phyloP scores from a whole-genome alignment of 2,329 filamentous ascomycete genomes.

The Hymenoscyphus linearis region DNA sequence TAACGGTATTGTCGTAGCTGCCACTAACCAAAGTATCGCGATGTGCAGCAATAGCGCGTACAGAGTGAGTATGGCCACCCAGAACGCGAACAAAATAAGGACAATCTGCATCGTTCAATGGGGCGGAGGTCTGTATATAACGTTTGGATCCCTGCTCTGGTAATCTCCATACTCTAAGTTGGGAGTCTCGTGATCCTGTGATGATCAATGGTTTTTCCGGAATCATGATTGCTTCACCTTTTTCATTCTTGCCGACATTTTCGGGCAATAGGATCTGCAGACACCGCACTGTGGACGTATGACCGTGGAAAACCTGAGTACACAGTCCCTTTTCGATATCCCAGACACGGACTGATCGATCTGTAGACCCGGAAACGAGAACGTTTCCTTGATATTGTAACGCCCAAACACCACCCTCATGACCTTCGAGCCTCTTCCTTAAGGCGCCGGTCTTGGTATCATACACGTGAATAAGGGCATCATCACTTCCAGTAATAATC shows the following conservation, averaged over 20 bases:
- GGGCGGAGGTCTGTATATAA: constrained; percentile 74
- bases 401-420: constrained; percentile 97
- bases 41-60: constrained; percentile 90
- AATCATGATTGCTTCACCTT: constrained; percentile 78
- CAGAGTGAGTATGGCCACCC: constrained; percentile 83
- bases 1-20: constrained; percentile 91
- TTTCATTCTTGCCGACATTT: constrained; percentile 63
- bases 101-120: constrained; percentile 72
- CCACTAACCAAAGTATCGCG: constrained; percentile 95
- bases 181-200: constrained; percentile 92
- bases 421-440: constrained; percentile 77
- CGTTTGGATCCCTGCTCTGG: constrained; percentile 72
- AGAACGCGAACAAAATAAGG: constrained; percentile 91
- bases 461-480: constrained; percentile 96
- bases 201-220: constrained; percentile 94
- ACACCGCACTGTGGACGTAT: constrained; percentile 95
- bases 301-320: constrained; percentile 93
- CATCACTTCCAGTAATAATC: constrained; percentile 94
- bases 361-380: constrained; percentile 91
- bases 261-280: constrained; percentile 89
- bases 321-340: constrained; percentile 91
- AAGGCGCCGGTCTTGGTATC: constrained; percentile 91
- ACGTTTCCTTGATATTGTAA: constrained; percentile 94
- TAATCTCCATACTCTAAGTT: constrained; percentile 88
- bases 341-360: constrained; percentile 98